These are phyloP conservation scores for Boletellus ananiceps DNA, from an alignment of 768 basidiomycete species.

Conservation along the genomic window DNA sequence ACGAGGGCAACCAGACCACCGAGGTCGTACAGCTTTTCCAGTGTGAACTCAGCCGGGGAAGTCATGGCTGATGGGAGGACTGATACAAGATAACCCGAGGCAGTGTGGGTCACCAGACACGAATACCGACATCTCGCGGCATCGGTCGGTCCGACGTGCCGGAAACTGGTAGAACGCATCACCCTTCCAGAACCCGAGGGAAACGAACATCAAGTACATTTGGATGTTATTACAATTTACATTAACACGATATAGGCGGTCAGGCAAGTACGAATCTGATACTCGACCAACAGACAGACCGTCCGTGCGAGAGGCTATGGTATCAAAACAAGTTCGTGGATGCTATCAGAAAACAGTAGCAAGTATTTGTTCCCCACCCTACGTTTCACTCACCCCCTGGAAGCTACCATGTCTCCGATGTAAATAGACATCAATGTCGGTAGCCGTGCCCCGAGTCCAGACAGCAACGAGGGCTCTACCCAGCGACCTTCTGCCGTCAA, in stretches of 20 bases:
- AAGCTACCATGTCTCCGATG: conserved; percentile 4
- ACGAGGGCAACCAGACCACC: conserved; percentile 51
- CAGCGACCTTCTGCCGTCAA: conserved; percentile 28
- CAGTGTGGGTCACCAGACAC: too few relatives aligned
- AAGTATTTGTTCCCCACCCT: conserved; percentile 1
- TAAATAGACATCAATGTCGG: conserved; percentile 13
- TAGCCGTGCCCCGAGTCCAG: conserved; percentile 11
- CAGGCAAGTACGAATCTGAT: conserved; percentile 3
- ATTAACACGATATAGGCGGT: background rate
- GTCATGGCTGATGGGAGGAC: conserved; percentile 16
- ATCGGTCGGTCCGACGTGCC: background rate
- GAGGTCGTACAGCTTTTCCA: conserved; percentile 43
- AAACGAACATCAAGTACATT: background rate
- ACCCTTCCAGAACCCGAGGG: background rate
- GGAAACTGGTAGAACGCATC: background rate
- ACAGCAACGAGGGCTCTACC: conserved; percentile 14
- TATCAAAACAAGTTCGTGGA: conserved; percentile 1
- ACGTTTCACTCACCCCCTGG: conserved; percentile 8
- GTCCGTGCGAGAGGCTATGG: conserved; percentile 1
- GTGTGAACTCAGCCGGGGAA: conserved; percentile 19
- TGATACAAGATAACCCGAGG: background rate
- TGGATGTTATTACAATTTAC: background rate
- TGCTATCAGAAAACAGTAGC: background rate
- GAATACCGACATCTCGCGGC: background rate
- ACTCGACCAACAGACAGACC: conserved; percentile 5